Percentiles rank a stretch among this genome's conserved stretches.
These are phyloP conservation scores for Nicotiana attenuata DNA, from an alignment of 257 asterid species.

Conservation along the genomic window DNA sequence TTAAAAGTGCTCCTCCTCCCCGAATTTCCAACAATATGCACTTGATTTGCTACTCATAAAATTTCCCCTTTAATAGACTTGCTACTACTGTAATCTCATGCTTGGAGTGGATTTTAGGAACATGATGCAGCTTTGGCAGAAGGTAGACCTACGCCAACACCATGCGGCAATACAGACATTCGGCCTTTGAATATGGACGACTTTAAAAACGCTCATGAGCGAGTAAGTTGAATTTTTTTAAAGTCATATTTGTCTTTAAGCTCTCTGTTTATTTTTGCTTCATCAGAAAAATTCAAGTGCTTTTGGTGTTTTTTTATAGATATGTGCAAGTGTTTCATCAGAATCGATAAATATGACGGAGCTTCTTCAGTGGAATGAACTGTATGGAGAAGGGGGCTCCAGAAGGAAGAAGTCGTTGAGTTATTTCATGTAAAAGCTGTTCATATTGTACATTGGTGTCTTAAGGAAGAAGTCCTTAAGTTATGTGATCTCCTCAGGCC, in stretches of 20 bases:
- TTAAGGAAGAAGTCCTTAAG: neutral
- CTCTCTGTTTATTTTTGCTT: neutral
- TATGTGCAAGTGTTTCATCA: conserved; percentile 74
- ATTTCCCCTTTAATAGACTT: neutral
- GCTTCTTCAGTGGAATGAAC: conserved; percentile 81
- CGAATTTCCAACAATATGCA: neutral
- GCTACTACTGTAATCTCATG: conserved; percentile 6
- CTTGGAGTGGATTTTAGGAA: conserved; percentile 48
- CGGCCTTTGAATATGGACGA: conserved; percentile 71
- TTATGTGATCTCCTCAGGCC: conserved; percentile 5
- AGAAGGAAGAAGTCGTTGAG: conserved; percentile 65
- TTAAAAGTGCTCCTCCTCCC: neutral
- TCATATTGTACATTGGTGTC: conserved; percentile 8
- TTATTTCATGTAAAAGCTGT: conserved; percentile 61
- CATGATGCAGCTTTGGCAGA: conserved; percentile 67
- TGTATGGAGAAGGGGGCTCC: conserved; percentile 83
- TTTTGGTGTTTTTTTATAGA: conserved; percentile 29
- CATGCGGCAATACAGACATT: conserved; percentile 69
- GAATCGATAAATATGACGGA: conserved; percentile 71
- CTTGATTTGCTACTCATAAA: neutral
- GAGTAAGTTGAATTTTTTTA: conserved; percentile 32
- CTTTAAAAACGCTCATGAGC: conserved; percentile 78
- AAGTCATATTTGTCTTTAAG: neutral
- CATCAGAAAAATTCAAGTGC: neutral
- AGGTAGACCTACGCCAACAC: conserved; percentile 65